Conservation (phyloP, 2,329 filamentous ascomycete genomes). For the Colletotrichum echinochloae region DNA sequence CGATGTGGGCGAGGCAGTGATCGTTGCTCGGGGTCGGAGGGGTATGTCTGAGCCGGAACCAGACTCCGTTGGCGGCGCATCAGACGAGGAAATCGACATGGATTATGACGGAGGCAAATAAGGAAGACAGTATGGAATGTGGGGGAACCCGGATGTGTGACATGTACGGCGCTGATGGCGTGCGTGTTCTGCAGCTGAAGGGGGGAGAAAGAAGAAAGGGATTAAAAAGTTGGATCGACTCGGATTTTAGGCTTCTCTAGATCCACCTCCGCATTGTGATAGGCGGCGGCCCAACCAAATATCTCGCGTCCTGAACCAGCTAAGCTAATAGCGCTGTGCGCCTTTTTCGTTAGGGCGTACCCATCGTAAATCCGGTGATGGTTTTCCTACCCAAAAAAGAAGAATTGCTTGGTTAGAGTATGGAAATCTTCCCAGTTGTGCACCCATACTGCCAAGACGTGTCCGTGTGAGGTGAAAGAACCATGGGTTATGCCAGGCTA, state of each 20-base stretch:
- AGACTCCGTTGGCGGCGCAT: conserved; percentile 7
- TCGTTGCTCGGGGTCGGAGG: conserved; percentile 3
- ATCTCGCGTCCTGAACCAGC: not conserved
- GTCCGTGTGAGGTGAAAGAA: too few relatives aligned
- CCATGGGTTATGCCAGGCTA: too few relatives aligned
- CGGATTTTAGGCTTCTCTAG: not conserved
- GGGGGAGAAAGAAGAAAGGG: not conserved
- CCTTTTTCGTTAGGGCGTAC: too few relatives aligned
- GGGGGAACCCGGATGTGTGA: not conserved
- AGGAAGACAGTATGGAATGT: not conserved
- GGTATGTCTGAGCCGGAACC: not conserved
- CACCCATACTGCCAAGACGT: too few relatives aligned
- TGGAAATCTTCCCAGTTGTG: too few relatives aligned
- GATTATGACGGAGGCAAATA: not conserved
- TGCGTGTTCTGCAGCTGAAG: not conserved
- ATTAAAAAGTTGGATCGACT: not conserved
- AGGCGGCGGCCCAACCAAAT: not conserved
- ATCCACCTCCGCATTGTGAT: not conserved
- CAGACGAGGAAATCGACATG: conserved; percentile 18
- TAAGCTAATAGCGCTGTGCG: too few relatives aligned
- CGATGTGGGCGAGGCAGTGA: conserved; percentile 27
- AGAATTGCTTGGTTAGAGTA: too few relatives aligned
- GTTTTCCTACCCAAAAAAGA: too few relatives aligned
- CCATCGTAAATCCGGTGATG: too few relatives aligned
- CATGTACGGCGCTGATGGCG: not conserved